Evolutionary conservation across 352 stramenopile species (phyloP), one percentile per base, ranked within the genome.

Genomic region (Phytophthora citricola): DNA sequence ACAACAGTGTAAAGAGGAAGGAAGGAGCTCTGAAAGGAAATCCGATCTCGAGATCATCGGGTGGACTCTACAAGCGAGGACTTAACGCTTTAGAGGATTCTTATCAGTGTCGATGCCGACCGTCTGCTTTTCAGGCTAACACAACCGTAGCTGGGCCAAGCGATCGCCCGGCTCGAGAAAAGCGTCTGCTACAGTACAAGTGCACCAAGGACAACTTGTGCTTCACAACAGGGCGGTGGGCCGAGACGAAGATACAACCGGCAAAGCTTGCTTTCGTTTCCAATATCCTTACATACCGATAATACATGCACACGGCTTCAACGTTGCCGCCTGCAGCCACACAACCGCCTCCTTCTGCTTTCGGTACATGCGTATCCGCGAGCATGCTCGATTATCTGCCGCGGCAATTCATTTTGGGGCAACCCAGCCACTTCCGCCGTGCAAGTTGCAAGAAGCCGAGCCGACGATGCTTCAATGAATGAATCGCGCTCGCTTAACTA

Each of bases 311-410:
- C 15, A 32, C n/a, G n/a, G 17, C 49, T 47, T 67, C 50, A 55
- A 55, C 0, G 5, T 55, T 48, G 17, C 29, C 34, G 24, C 40
- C 24, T 62, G 11, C 31, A 49, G 43, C 51, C 52, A 63, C 60
- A 68, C 34, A 34, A 43, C 52, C 32, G 15, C 5, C 20, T 17
- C 60, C 60, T 68, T 52, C 60, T 68, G 51, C 60, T 68, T 68
- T 68, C 58, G 38, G 15, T 32, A 41, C 48, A 54, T 61, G 50
- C 49, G 41, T 61, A 32, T 60, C 58, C 45, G 17, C 27, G 20
- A 34, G 20, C 15, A 5, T 27, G 17, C 36, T 58, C 31, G 17
- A 20, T 20, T 20, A 20, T 20, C 17, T 20, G 17, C 17, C 17
- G 17, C 17, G 17, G 17, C 17, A 20, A 20, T 20, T 20, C 17